phyloP scores from a whole-genome alignment of 257 asterid species.

The Primulina eburnea region DNA sequence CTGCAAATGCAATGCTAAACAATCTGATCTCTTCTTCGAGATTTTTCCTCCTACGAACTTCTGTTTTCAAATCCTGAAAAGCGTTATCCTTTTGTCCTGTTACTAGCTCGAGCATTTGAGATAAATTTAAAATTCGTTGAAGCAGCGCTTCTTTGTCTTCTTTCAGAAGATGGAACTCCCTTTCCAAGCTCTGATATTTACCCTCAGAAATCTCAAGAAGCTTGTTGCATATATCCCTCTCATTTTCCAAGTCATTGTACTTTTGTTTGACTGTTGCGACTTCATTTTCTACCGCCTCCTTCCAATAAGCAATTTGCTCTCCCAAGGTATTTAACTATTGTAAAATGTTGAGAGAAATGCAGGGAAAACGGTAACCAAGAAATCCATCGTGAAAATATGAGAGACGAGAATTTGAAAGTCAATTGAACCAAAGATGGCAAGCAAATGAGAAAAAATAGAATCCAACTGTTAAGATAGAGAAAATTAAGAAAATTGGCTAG shows the following conservation, averaged over 20 bases:
- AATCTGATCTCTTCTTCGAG: conserved; percentile 74
- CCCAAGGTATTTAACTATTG: conserved; percentile 42
- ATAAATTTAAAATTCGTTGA: conserved; percentile 38
- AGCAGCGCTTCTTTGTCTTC: conserved; percentile 54
- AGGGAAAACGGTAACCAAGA: neutral
- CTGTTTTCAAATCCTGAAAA: conserved; percentile 51
- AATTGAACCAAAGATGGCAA: conserved; percentile 34
- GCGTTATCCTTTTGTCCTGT: conserved; percentile 59
- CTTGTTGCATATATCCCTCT: conserved; percentile 40
- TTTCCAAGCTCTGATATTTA: conserved; percentile 60
- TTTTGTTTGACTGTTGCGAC: conserved; percentile 42
- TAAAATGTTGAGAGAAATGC: neutral
- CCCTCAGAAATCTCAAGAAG: conserved; percentile 56
- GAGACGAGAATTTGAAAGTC: conserved; percentile 16
- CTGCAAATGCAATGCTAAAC: conserved; percentile 55
- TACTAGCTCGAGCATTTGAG: conserved; percentile 46
- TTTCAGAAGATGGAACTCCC: conserved; percentile 51
- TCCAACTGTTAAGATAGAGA: conserved; percentile 55
- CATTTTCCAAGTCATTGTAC: conserved; percentile 56
- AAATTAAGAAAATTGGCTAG: conserved; percentile 50
- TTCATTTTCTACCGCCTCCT: conserved; percentile 61
- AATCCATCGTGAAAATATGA: conserved; percentile 18
- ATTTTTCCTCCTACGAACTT: conserved; percentile 60
- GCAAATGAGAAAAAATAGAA: conserved; percentile 47
- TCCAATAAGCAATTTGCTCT: conserved; percentile 75